phyloP scores from a whole-genome alignment of 2,329 filamentous ascomycete genomes.

The Penicillium psychrosexuale region DNA sequence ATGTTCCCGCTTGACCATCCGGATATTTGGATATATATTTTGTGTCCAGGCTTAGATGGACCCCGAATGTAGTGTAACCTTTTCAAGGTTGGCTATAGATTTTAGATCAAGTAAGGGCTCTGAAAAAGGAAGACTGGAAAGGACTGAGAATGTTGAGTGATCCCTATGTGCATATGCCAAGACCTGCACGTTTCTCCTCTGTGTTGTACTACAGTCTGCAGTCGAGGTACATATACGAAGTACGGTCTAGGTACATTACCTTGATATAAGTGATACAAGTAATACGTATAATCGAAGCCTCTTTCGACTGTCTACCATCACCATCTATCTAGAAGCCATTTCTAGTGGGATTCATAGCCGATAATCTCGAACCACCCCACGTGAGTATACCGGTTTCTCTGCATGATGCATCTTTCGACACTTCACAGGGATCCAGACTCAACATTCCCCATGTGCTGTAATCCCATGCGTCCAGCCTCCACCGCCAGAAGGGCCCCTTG shows the following conservation, averaged over 20 bases:
- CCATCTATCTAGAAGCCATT: background rate
- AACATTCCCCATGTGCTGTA: conserved; percentile 8
- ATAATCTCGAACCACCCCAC: background rate
- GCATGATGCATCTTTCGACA: background rate
- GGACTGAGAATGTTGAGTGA: background rate
- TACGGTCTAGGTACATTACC: too few relatives aligned
- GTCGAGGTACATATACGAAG: background rate
- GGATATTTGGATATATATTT: conserved; percentile 46
- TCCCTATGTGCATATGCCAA: background rate
- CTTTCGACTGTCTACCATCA: too few relatives aligned
- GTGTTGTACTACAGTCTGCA: background rate
- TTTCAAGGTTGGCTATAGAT: background rate
- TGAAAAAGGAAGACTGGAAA: background rate
- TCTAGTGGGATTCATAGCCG: background rate
- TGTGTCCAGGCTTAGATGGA: conserved; percentile 57
- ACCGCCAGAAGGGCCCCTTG: conserved; percentile 10
- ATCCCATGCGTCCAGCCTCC: conserved; percentile 1
- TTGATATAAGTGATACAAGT: too few relatives aligned
- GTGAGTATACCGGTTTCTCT: background rate
- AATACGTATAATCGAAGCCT: too few relatives aligned
- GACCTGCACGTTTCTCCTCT: background rate
- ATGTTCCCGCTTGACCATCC: conserved; percentile 45
- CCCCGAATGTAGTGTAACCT: conserved; percentile 40
- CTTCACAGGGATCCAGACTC: background rate
- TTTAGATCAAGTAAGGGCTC: background rate